phyloP scores from a whole-genome alignment of 2,329 filamentous ascomycete genomes.

The Fusarium concolor region DNA sequence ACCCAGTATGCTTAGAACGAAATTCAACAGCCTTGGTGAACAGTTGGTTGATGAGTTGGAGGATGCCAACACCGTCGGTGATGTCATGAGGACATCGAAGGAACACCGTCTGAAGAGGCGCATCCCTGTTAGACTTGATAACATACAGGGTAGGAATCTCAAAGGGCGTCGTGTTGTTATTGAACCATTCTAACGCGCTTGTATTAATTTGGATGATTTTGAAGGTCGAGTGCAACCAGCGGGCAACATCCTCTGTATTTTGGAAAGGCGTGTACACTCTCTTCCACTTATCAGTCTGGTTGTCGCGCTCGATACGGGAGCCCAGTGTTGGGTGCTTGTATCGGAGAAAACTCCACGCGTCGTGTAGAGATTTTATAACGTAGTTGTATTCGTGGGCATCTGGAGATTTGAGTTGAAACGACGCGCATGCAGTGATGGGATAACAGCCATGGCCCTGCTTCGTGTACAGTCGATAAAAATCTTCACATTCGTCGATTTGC shows the following conservation, averaged over 20 bases:
- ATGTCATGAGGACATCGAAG: slow-evolving; percentile 2
- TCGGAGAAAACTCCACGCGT: not conserved
- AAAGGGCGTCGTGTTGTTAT: not conserved
- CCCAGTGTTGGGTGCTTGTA: not conserved
- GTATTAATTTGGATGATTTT: accelerated
- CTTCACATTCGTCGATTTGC: not conserved
- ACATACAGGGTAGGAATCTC: not conserved
- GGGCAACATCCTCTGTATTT: accelerated
- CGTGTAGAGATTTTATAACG: not conserved
- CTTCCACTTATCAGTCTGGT: not conserved
- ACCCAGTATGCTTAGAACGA: accelerated
- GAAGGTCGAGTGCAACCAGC: not conserved
- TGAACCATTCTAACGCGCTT: not conserved
- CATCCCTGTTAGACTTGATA: not conserved
- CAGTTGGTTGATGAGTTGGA: not conserved
- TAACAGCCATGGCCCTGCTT: not conserved
- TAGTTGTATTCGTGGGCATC: accelerated
- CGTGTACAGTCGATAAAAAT: not conserved
- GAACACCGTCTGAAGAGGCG: not conserved
- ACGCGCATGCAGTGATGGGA: not conserved
- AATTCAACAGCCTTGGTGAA: not conserved
- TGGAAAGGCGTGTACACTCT: not conserved
- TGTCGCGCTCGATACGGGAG: not conserved
- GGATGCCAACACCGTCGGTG: not conserved
- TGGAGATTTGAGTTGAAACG: not conserved